Conservation (phyloP, 192 early-diverging fungal species). For the Paraglomus brasilianum region DNA sequence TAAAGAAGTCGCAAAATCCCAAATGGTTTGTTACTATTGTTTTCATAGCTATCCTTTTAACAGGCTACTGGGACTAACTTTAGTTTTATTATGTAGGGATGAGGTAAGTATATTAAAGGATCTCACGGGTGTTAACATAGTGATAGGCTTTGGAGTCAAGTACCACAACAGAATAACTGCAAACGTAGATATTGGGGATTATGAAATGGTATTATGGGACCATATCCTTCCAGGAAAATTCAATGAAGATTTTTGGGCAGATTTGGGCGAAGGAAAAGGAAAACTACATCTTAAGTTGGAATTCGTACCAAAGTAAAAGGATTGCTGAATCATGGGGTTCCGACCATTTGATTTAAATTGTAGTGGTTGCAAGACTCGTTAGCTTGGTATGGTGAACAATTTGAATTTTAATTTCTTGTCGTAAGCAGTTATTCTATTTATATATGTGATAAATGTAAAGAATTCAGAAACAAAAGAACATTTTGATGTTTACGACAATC, state of each 20-base stretch:
- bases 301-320: slow-evolving; percentile 28
- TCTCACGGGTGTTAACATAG: slow-evolving; percentile 35
- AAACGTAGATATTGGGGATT: slow-evolving; percentile 64
- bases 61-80: neutral
- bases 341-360: too few relatives aligned
- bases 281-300: slow-evolving; percentile 34
- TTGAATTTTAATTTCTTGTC: too few relatives aligned
- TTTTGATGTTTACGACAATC: too few relatives aligned
- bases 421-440: too few relatives aligned
- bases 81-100: neutral
- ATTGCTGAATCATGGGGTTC: too few relatives aligned
- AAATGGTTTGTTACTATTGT: slow-evolving; percentile 54
- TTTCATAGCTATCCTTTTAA: slow-evolving; percentile 6
- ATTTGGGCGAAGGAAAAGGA: slow-evolving; percentile 32
- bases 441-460: too few relatives aligned
- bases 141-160: slow-evolving; percentile 58
- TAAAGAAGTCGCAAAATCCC: slow-evolving; percentile 71
- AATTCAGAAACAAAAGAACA: too few relatives aligned
- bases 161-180: slow-evolving; percentile 68
- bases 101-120: neutral
- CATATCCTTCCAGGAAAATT: slow-evolving; percentile 35
- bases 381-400: too few relatives aligned
- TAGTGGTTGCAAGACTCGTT: too few relatives aligned
- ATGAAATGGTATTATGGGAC: slow-evolving; percentile 54
- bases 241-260: slow-evolving; percentile 37